These are phyloP conservation scores for Aegilops tauschii DNA, from an alignment of 176 grass and related monocot species.

Conservation along the genomic window DNA sequence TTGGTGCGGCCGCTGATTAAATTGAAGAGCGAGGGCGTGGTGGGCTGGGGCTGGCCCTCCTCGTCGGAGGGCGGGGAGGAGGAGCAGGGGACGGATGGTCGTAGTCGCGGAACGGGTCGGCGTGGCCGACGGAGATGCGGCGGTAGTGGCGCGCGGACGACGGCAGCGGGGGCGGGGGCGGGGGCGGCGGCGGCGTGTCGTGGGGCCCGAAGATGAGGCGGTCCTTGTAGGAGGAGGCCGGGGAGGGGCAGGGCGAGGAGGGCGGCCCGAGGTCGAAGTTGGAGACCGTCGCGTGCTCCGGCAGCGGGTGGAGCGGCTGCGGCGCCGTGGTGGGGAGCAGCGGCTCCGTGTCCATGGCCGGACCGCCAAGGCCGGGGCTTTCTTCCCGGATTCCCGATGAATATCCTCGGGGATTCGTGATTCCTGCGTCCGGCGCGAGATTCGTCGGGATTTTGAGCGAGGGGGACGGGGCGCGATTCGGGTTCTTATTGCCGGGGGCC, in stretches of 20 bases:
- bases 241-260: slow-evolving; percentile 10
- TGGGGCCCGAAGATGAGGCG: slow-evolving; percentile 64
- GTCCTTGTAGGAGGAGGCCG: slow-evolving; percentile 60
- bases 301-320: slow-evolving; percentile 18
- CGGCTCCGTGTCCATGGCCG: slow-evolving; percentile 42
- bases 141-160: not conserved
- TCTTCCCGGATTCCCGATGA: not conserved
- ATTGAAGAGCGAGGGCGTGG: slow-evolving; percentile 30
- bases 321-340: slow-evolving; percentile 22
- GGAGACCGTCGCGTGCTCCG: slow-evolving; percentile 41
- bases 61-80: slow-evolving; percentile 28
- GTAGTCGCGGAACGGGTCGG: slow-evolving; percentile 21
- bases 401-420: not conserved
- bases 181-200: not conserved
- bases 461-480: not conserved
- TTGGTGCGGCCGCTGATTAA: slow-evolving; percentile 41
- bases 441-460: not conserved
- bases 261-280: slow-evolving; percentile 13
- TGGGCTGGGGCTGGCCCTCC: slow-evolving; percentile 8
- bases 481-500: slow-evolving; percentile 5
- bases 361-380: not conserved
- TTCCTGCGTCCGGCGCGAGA: not conserved
- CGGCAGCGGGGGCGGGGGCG: not conserved
- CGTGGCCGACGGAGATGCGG: not conserved
- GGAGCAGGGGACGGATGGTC: slow-evolving; percentile 31